Base-by-base conservation (phyloP, 2,329 filamentous ascomycete genomes). In the Paradendryphiella salina region DNA sequence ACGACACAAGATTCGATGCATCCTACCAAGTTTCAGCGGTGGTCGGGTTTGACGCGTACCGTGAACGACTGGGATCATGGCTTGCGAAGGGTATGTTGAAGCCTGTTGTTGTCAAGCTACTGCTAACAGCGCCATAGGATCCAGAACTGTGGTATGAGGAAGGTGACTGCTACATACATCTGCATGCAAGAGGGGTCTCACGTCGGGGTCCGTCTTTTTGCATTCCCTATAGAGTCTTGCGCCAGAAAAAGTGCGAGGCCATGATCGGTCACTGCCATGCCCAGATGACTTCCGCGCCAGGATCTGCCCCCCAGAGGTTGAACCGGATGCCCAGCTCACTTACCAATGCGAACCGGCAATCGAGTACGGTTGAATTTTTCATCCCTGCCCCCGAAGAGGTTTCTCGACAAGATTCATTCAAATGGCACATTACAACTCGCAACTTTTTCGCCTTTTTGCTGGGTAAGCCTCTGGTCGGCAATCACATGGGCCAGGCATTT, bases 371-470 rank as follows among this genome's bases (percentile, higher is more conserved):
- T 47, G 84, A 90, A 42, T 75, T 92, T 1, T 90, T 85, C 66
- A 84, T 93, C n/a, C 84, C 88, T 2, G 77, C 86, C 1, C 86
- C 87, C 0, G 66, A 79, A 1, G 72, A 75, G 28, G 72, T 77
- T 4, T 78, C 81, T 39, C 78, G 79, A 57, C 76, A 79, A 3
- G 79, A 85, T 53, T 75, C 81, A 0, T 82, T 84, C 59, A 71
- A 77, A 31, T 87, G 87, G 68, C 85, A 90, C 61, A 66, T 90
- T 4, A 82, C 85, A 1, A 88, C 84, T 3, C 81, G 89, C 11
- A 93, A 93, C 64, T 83, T 90, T 60, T 86, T 92, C 51, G 88
- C 89, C 3, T 91, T 85, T 77, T 70, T 89, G 1, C 80, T 83
- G 49, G 77, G 82, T 3, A 81, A 81, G 52, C 83, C 88, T 0